Conservation (phyloP, 1,139 yeast genomes). For the Candida glucosophila region DNA sequence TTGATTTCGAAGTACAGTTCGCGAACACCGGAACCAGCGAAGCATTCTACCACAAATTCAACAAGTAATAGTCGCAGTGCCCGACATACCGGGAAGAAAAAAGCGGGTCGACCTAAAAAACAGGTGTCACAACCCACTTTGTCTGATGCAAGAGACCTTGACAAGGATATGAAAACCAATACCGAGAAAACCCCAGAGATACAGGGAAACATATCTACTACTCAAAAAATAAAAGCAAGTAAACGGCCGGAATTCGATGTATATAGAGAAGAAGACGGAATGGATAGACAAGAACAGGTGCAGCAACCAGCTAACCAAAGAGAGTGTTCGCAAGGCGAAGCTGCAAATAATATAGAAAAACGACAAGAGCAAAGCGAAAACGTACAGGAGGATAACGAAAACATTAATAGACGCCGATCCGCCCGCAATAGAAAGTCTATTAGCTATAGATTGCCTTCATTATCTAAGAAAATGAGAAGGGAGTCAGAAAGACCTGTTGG, state of each 20-base stretch:
- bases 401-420: slow-evolving; percentile 4
- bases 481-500: slow-evolving; percentile 52
- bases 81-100: too few relatives aligned
- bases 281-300: neutral
- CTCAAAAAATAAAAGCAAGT: too few relatives aligned
- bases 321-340: too few relatives aligned
- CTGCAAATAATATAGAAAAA: neutral
- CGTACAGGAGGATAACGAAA: neutral
- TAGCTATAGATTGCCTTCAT: slow-evolving; percentile 62
- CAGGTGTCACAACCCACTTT: too few relatives aligned
- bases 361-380: neutral
- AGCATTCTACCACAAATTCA: too few relatives aligned
- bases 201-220: neutral
- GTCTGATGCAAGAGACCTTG: too few relatives aligned
- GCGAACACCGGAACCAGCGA: too few relatives aligned
- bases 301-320: too few relatives aligned
- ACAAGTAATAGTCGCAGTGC: too few relatives aligned
- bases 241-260: slow-evolving; percentile 2
- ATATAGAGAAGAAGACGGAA: slow-evolving; percentile 2
- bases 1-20: too few relatives aligned
- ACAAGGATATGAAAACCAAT: neutral
- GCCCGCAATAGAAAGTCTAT: slow-evolving; percentile 27
- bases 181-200: neutral
- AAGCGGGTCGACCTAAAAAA: too few relatives aligned
- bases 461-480: slow-evolving; percentile 64